Conservation (phyloP, 768 basidiomycete genomes). For the Lanmaoa rubissima region DNA sequence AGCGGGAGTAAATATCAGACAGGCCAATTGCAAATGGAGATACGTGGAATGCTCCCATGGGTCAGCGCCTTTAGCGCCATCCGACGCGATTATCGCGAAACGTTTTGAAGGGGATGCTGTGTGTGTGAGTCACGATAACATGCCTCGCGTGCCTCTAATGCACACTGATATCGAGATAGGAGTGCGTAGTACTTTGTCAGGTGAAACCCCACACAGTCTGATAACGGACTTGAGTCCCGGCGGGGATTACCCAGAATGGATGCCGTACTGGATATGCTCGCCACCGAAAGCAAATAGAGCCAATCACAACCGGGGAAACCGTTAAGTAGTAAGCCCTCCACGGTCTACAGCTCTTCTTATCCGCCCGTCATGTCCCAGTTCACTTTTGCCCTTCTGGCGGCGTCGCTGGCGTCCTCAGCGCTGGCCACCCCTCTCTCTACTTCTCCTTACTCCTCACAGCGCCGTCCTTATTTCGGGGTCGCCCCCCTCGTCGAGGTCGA, state of each 20-base stretch:
- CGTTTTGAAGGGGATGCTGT: not conserved
- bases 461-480: conserved; percentile 46
- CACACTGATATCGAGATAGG: not conserved
- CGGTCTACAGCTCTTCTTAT: conserved; percentile 9
- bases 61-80: not conserved
- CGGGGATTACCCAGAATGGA: conserved; percentile 2
- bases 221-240: too few species aligned
- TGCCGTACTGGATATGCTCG: not conserved
- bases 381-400: conserved; percentile 36
- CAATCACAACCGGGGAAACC: conserved; percentile 18
- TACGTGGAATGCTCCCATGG: conserved; percentile 1
- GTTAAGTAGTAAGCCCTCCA: conserved; percentile 25
- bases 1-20: not conserved
- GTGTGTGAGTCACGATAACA: not conserved
- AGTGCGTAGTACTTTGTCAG: not conserved
- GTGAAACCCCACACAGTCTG: not conserved
- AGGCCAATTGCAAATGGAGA: not conserved
- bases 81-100: not conserved
- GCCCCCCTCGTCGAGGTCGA: conserved; percentile 60
- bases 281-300: conserved; percentile 30
- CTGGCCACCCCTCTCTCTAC: conserved; percentile 48
- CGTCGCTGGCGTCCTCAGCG: conserved; percentile 35
- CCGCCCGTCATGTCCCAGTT: conserved; percentile 36
- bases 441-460: conserved; percentile 31
- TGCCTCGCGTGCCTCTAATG: not conserved